Evolutionary conservation across 257 asterid species (phyloP).

Genomic region (Verbascum thapsus): DNA sequence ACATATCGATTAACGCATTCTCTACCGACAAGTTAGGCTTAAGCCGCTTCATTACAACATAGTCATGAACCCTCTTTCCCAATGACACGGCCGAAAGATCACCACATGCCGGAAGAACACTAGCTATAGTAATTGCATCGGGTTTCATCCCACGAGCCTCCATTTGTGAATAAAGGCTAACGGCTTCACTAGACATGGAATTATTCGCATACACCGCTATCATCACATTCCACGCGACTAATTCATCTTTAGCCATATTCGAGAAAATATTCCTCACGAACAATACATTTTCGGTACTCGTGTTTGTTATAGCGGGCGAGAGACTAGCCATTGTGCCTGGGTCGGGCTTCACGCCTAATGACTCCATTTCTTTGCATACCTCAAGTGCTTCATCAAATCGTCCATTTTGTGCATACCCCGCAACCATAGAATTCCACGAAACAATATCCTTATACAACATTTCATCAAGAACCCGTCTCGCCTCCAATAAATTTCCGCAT

Average conservation of each 20-base stretch:
- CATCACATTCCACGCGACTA: conserved; percentile 93
- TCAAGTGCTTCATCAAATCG: conserved; percentile 68
- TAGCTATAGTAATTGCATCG: conserved; percentile 67
- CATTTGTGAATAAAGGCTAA: conserved; percentile 63
- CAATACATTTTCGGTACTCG: conserved; percentile 57
- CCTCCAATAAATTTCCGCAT: conserved; percentile 64
- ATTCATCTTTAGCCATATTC: conserved; percentile 49
- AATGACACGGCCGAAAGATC: conserved; percentile 69
- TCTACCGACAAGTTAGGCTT: conserved; percentile 70
- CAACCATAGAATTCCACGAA: conserved; percentile 90
- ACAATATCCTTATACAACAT: conserved; percentile 67
- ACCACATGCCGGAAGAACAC: conserved; percentile 93
- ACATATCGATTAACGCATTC: conserved; percentile 89
- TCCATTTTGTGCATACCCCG: conserved; percentile 68
- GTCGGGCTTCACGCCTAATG: conserved; percentile 54
- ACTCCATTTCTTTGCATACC: conserved; percentile 73
- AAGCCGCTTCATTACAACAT: conserved; percentile 45
- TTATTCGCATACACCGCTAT: conserved; percentile 65
- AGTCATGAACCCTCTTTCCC: conserved; percentile 67
- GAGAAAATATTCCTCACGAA: conserved; percentile 65
- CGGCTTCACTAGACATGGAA: conserved; percentile 72
- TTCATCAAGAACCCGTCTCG: conserved; percentile 60
- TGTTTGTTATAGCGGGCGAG: conserved; percentile 70
- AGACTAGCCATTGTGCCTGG: conserved; percentile 95
- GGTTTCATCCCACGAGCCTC: conserved; percentile 55